Percentiles rank a stretch among this genome's conserved stretches.
phyloP scores from a whole-genome alignment of 2,329 filamentous ascomycete genomes.

The Pseudocercospora crystallina region DNA sequence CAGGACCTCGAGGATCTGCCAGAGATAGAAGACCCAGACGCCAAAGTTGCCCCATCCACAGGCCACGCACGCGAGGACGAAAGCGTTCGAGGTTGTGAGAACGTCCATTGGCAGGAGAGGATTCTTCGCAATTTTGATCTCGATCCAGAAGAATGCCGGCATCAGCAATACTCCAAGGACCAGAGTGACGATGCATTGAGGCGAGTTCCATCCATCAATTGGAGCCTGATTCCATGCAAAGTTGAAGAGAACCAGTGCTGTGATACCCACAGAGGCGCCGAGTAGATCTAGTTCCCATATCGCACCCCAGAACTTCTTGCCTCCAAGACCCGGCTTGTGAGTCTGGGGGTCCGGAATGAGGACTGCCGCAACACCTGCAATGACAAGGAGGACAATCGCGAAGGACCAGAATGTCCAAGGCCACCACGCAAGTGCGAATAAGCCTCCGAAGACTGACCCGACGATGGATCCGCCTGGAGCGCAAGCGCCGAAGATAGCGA shows the following conservation, averaged over 20 bases:
- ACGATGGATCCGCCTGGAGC: conserved; percentile 37
- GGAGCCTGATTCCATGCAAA: conserved; percentile 35
- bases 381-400: conserved; percentile 18
- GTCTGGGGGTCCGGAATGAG: conserved; percentile 28
- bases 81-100: conserved; percentile 27
- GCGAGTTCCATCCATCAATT: conserved; percentile 30
- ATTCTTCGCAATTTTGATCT: conserved; percentile 23
- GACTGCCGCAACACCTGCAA: conserved; percentile 22
- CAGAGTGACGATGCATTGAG: conserved; percentile 29
- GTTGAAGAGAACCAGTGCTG: conserved; percentile 32
- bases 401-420: conserved; percentile 29
- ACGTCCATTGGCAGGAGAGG: conserved; percentile 29
- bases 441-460: conserved; percentile 33
- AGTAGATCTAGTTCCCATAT: conserved; percentile 27
- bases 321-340: conserved; percentile 20
- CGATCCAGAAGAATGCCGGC: conserved; percentile 29
- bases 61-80: conserved; percentile 32
- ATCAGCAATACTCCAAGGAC: conserved; percentile 29
- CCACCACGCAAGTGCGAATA: conserved; percentile 37
- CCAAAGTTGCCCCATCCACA: conserved; percentile 33
- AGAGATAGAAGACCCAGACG: conserved; percentile 36
- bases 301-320: conserved; percentile 14
- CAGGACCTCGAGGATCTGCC: conserved; percentile 51
- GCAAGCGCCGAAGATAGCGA: conserved; percentile 37
- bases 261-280: conserved; percentile 29